Base-by-base conservation (phyloP, 2,329 filamentous ascomycete species). In the Fusarium burgessii region DNA sequence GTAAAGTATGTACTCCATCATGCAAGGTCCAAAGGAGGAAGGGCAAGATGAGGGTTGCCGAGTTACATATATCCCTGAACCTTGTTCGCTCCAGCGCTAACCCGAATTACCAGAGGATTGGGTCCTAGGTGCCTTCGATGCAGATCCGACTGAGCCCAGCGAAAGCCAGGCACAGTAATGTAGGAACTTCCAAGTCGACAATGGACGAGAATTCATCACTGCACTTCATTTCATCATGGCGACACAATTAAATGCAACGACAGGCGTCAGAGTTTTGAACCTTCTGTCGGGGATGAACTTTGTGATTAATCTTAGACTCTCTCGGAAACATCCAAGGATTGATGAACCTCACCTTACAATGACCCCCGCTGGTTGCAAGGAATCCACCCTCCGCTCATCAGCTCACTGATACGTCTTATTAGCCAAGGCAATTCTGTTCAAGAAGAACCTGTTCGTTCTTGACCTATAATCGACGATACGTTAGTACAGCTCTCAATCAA, bases 41-140 rank as follows among this genome's bases (percentile, higher is more conserved):
- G 51, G 49, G 25, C 38, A 68, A 57, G 49, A 76, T 75, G 72
- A 76, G 56, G 66, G 66, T 68, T 72, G 55, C 55, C 54, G 42
- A 50, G 66, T 47, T 51, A 42, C 56, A 71, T 68, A 50, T 65
- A 71, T 65, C 66, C 74, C 62, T 74, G 66, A 75, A 75, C 74
- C 72, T 62, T 76, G 65, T 41, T 49, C 18, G 27, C 49, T 69
- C 60, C 66, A 59, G 56, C 74, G 59, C 73, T 76, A 76, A 58
- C 62, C 62, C 43, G 43, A 45, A 67, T 62, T 67, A 36, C 74
- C 74, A 75, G 59, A 71, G 64, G 55, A 59, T 61, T 74, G 74
- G 74, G 72, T 73, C 69, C 43, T 50, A 73, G 40, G 42, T 69
- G 58, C 59, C 42, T 59, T 67, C 52, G 46, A 52, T 56, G 50